Base-by-base conservation (phyloP, 192 early-diverging fungal species). In the Chytriomyces confervae region DNA sequence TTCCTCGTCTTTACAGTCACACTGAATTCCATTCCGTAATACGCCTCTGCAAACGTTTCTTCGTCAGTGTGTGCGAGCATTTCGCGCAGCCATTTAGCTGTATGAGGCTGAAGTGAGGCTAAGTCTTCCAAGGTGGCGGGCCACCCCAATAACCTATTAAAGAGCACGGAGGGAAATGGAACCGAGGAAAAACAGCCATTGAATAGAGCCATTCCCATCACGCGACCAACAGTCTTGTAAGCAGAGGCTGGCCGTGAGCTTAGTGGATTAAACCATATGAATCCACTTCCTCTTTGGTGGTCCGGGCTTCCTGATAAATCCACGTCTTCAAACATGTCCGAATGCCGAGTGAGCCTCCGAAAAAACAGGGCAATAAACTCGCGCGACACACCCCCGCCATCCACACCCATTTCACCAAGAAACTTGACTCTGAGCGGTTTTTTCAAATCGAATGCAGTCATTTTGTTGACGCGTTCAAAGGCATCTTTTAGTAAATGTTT, bases 331-430 rank as follows among this genome's bases (percentile, higher is more conserved):
- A 77, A 77, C 75, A 77, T 69, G 29, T 77, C 75, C n/a, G 46
- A 20, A 27, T 70, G 61, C 57, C 69, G 69, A 43, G 69, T 70
- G 8, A 77, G 24, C 49, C 61, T 57, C 36, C 75, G 44, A 36
- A 67, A 77, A 62, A 77, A 77, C 16, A 77, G 20, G 24, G 57
- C 51, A 65, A 77, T 77, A 77, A 77, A 77, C 66, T 77, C 75
- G 13, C 68, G 50, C 9, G 51, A 61, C 29, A 77, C 66, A 45
- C 75, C 75, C 9, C 75, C 75, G 7, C 68, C 66, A 50, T 77
- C 75, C 20, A 77, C 36, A 16, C 75, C 75, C 64, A 77, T 53
- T 61, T 77, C 75, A 23, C 69, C 50, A 16, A 24, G 10, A 70
- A 77, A 77, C 45, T 77, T 50, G 13, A 77, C 66, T 9, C n/a